Evolutionary conservation across 768 basidiomycete genomes (phyloP).

Genomic region (Kwoniella bestiolae): DNA sequence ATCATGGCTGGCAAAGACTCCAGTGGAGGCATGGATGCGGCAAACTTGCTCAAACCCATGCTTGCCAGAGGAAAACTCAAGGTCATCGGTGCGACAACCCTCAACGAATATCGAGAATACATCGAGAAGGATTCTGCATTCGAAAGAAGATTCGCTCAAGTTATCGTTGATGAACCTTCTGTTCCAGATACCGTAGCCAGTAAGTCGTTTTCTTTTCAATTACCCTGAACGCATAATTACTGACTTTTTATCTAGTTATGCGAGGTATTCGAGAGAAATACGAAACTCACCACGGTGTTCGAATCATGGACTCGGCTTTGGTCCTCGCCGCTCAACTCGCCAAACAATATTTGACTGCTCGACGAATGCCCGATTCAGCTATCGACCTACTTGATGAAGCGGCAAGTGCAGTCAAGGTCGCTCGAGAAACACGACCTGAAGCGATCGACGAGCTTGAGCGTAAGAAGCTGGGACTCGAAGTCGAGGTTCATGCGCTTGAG

Average conservation of each 20-base stretch:
- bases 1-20: constrained; percentile 79
- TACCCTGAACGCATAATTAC: neutral
- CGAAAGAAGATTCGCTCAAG: constrained; percentile 90
- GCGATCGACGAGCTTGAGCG: constrained; percentile 89
- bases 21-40: constrained; percentile 86
- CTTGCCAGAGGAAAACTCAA: constrained; percentile 72
- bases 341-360: constrained; percentile 75
- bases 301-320: constrained; percentile 83
- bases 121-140: constrained; percentile 72
- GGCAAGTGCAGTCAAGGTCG: constrained; percentile 80
- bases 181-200: constrained; percentile 87
- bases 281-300: constrained; percentile 76
- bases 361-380: constrained; percentile 63
- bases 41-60: constrained; percentile 86
- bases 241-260: constrained; percentile 61
- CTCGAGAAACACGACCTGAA: constrained; percentile 92
- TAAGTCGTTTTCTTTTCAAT: constrained; percentile 4
- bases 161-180: constrained; percentile 85
- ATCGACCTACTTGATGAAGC: constrained; percentile 94
- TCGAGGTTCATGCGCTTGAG: constrained; percentile 92
- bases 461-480: constrained; percentile 83
- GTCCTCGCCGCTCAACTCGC: constrained; percentile 89
- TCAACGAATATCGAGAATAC: constrained; percentile 81
- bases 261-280: constrained; percentile 94
- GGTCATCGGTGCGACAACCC: constrained; percentile 79